A percentile compares a stretch with the other conserved stretches of the same genome.
Evolutionary conservation across 2,329 filamentous ascomycete species (phyloP).

Genomic region (Neodidymelliopsis sp.): DNA sequence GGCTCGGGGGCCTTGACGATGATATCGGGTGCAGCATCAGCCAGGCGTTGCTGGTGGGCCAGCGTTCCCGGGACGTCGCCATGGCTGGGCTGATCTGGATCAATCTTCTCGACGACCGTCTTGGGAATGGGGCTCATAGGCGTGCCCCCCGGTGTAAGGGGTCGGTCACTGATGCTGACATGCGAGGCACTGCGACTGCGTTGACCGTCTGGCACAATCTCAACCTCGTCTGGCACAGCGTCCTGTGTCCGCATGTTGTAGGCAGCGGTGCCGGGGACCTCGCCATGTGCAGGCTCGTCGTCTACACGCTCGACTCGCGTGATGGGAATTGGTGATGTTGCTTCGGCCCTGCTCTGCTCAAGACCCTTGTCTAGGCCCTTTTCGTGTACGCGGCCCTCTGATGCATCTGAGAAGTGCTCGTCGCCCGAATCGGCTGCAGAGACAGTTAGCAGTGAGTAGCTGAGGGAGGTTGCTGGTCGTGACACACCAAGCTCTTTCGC

Average conservation of each 20-base stretch:
- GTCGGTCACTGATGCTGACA: conserved; percentile 54
- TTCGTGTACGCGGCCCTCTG: conserved; percentile 57
- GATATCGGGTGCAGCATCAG: conserved; percentile 67
- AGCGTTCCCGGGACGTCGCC: conserved; percentile 68
- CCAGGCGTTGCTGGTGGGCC: conserved; percentile 63
- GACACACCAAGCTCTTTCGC: conserved; percentile 62
- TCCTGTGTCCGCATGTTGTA: conserved; percentile 66
- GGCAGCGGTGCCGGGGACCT: conserved; percentile 67
- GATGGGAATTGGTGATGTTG: conserved; percentile 63
- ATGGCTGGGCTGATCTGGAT: conserved; percentile 63
- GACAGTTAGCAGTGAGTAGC: conserved; percentile 23
- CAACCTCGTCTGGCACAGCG: conserved; percentile 69
- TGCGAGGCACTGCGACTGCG: conserved; percentile 50
- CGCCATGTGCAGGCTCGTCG: conserved; percentile 64
- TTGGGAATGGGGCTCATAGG: conserved; percentile 63
- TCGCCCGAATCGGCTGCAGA: conserved; percentile 56
- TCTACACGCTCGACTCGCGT: conserved; percentile 71
- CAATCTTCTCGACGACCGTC: conserved; percentile 68
- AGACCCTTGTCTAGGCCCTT: conserved; percentile 23
- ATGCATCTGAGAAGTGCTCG: conserved; percentile 72
- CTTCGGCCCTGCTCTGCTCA: conserved; percentile 48
- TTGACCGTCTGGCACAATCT: conserved; percentile 58
- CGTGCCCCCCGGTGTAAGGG: conserved; percentile 59
- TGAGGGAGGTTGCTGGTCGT: too few relatives aligned
- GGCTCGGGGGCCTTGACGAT: conserved; percentile 59